Evolutionary conservation across 345 rosid genomes (phyloP), one percentile per base, ranked within the genome.

Genomic region (Arabidopsis arenosa): DNA sequence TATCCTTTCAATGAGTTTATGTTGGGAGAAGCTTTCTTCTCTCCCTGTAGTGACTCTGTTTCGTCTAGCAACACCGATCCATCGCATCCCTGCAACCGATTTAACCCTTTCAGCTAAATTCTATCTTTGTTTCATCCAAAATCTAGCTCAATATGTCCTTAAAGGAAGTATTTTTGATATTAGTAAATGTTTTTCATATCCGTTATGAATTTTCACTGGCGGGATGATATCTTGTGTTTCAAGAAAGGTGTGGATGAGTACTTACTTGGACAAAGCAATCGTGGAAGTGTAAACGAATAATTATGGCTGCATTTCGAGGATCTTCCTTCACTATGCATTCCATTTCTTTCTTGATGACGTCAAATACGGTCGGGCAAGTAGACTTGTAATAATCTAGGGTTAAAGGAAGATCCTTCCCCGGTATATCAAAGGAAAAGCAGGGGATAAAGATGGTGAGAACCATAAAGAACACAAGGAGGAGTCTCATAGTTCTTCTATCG

Each of bases 221-320:
- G 2, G 36, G 48, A 7, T 26, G 15, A 1, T 67, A 48, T 32
- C 54, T 51, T 78, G 68, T 32, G 30, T 40, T 17, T 5, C 53
- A 77, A 71, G 60, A 2, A 62, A 76, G 21, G 12, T 41, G 7
- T 37, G 39, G 32, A 40, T 49, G 39, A 33, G 12, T 41, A 47
- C 52, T 7, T 39, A 93, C 98, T 93, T 94, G 96, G 49, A 90
- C 92, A 62, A 94, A 92, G 76, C 97, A 94, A 61, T 92, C 97
- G 8, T 94, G 97, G 83, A 94, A 90, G 81, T 94, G 97, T 64
- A 94, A 64, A 33, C 93, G 87, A 5, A 89, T 60, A 3, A 87
- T 7, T 28, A 86, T 66, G 44, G 98, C 97, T 2, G 98, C 97
- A 54, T 86, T 94, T 7, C 96, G 89, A 4, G 96, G 97, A 82